phyloP scores from a whole-genome alignment of 1,284 basidiomycete genomes.

The Pulchroboletus neoregius region DNA sequence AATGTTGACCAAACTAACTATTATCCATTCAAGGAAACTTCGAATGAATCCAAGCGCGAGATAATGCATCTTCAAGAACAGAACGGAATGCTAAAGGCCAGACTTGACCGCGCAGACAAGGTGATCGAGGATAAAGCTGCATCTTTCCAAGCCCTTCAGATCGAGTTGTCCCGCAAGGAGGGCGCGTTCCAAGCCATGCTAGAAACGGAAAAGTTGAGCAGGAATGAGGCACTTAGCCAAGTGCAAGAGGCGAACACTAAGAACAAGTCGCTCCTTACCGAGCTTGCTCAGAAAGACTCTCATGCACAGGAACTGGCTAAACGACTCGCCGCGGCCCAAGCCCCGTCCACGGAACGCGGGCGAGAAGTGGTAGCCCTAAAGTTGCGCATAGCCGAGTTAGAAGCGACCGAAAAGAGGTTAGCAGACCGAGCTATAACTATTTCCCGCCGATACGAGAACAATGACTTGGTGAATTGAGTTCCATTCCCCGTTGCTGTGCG shows the following conservation, averaged over 20 bases:
- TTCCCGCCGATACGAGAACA: slow-evolving; percentile 37
- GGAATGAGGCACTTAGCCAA: slow-evolving; percentile 20
- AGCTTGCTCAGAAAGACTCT: slow-evolving; percentile 24
- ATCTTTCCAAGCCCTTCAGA: slow-evolving; percentile 20
- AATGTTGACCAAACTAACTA: slow-evolving; percentile 4
- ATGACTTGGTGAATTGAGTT: slow-evolving; percentile 39
- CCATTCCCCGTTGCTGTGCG: slow-evolving; percentile 5
- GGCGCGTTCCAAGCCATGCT: slow-evolving; percentile 24
- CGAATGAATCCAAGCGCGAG: slow-evolving; percentile 17
- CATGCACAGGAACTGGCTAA: slow-evolving; percentile 21
- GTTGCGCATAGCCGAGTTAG: slow-evolving; percentile 29
- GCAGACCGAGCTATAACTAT: slow-evolving; percentile 29
- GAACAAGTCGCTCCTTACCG: slow-evolving; percentile 21
- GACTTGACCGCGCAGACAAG: slow-evolving; percentile 14
- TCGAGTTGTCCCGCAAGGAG: slow-evolving; percentile 28
- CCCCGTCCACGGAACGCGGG: slow-evolving; percentile 19
- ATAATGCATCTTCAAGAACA: slow-evolving; percentile 21
- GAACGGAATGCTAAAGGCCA: slow-evolving; percentile 19
- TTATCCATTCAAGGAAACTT: slow-evolving; percentile 20
- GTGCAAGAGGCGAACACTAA: slow-evolving; percentile 20
- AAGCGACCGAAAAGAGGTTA: slow-evolving; percentile 28
- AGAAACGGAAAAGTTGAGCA: slow-evolving; percentile 22
- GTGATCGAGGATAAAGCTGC: slow-evolving; percentile 13
- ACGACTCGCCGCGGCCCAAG: slow-evolving; percentile 23
- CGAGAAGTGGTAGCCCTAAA: slow-evolving; percentile 28